These are phyloP conservation scores for Astrothelium macrocarpum DNA, from an alignment of 495 filamentous ascomycete species.

Conservation along the genomic window DNA sequence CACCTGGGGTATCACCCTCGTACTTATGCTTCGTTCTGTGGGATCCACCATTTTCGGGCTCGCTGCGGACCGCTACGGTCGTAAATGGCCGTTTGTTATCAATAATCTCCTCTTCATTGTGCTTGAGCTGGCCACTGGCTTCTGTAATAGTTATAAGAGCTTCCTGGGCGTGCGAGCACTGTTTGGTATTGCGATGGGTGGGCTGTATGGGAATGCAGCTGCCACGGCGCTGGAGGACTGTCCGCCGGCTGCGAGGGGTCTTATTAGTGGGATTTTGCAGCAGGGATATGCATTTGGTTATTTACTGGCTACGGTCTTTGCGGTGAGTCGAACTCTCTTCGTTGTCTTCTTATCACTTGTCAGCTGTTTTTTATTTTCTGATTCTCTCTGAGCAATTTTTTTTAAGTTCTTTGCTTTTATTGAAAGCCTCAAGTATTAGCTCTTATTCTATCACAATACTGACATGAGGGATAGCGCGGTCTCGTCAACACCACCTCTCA, in stretches of 20 bases:
- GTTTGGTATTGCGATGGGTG: conserved; percentile 87
- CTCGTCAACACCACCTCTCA: conserved; percentile 63
- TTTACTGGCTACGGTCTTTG: conserved; percentile 68
- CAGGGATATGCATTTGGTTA: conserved; percentile 89
- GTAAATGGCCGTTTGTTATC: conserved; percentile 81
- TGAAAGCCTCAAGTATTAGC: too few species aligned
- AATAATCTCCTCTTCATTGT: conserved; percentile 76
- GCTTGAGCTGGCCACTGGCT: conserved; percentile 71
- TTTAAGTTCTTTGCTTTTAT: too few species aligned
- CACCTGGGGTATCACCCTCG: conserved; percentile 83
- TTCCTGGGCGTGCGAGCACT: conserved; percentile 74
- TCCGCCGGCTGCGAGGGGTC: conserved; percentile 59
- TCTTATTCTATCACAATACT: conserved; percentile 21
- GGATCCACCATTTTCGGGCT: conserved; percentile 69
- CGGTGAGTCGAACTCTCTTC: conserved; percentile 20
- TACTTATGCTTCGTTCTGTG: conserved; percentile 69
- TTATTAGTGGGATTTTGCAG: conserved; percentile 74
- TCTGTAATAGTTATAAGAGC: conserved; percentile 63
- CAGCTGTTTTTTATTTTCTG: too few species aligned
- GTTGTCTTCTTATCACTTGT: conserved; percentile 27
- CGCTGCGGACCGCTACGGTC: conserved; percentile 69
- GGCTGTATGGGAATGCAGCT: conserved; percentile 78
- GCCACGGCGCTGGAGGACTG: conserved; percentile 82
- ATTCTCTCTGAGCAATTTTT: too few species aligned
- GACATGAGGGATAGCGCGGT: conserved; percentile 25